Percentiles rank a stretch among this genome's conserved stretches.
phyloP scores from a whole-genome alignment of 129 eudicot genomes.

The Flaveria bidentis region DNA sequence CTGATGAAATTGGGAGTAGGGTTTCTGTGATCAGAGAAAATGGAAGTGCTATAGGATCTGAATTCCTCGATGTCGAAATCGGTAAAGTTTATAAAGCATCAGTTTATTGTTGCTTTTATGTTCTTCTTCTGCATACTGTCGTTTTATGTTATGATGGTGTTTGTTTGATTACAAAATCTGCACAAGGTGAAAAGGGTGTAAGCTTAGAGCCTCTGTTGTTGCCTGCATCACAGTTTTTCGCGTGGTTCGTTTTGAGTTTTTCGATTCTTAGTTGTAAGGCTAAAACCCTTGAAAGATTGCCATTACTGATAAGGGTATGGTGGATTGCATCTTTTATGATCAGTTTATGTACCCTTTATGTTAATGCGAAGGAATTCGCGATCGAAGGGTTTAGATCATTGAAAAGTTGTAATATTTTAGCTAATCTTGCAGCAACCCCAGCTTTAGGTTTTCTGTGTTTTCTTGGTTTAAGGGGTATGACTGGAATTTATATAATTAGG shows the following conservation, averaged over 20 bases:
- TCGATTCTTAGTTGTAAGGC: slow-evolving; percentile 53
- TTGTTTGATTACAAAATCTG: slow-evolving; percentile 44
- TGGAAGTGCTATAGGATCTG: slow-evolving; percentile 35
- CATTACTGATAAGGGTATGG: slow-evolving; percentile 70
- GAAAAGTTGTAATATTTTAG: slow-evolving; percentile 56
- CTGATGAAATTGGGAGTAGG: slow-evolving; percentile 33
- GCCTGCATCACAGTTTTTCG: slow-evolving; percentile 68
- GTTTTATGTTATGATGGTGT: slow-evolving; percentile 69
- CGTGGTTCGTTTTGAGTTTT: slow-evolving; percentile 74
- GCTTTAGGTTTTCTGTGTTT: slow-evolving; percentile 69
- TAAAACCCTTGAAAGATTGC: slow-evolving; percentile 56
- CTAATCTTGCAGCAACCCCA: slow-evolving; percentile 55
- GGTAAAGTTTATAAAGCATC: slow-evolving; percentile 65
- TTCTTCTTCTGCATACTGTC: slow-evolving; percentile 59
- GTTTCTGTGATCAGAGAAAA: slow-evolving; percentile 20
- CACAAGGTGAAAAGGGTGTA: slow-evolving; percentile 38
- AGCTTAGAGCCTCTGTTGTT: slow-evolving; percentile 49
- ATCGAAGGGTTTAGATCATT: slow-evolving; percentile 53
- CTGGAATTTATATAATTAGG: slow-evolving; percentile 59
- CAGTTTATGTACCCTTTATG: slow-evolving; percentile 55
- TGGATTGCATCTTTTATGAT: slow-evolving; percentile 61
- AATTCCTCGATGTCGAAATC: slow-evolving; percentile 45
- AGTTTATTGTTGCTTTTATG: slow-evolving; percentile 65
- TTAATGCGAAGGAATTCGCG: slow-evolving; percentile 54
- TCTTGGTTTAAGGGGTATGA: slow-evolving; percentile 61